phyloP scores from a whole-genome alignment of 192 early-diverging fungal genomes.

The Ambispora gerdemannii region DNA sequence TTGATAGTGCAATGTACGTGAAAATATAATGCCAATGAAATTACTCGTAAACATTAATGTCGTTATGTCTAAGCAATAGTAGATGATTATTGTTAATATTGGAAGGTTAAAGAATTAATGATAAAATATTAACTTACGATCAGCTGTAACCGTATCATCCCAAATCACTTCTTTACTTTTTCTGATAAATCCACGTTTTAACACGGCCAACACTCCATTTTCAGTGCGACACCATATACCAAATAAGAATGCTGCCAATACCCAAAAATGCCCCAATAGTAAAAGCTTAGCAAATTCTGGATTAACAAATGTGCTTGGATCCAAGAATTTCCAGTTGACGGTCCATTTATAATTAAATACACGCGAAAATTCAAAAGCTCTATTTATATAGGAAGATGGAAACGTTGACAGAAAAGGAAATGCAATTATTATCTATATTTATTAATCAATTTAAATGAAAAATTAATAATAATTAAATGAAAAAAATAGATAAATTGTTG shows the following conservation, averaged over 20 bases:
- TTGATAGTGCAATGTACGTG: conserved; percentile 91
- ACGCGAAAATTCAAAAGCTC: conserved; percentile 86
- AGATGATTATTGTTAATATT: conserved; percentile 5
- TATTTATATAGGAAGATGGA: conserved; percentile 62
- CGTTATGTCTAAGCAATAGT: conserved; percentile 53
- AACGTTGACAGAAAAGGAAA: conserved; percentile 40
- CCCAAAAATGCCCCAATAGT: conserved; percentile 55
- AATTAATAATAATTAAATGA: background rate
- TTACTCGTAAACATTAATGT: conserved; percentile 78
- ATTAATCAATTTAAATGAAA: background rate
- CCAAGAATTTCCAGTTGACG: conserved; percentile 90
- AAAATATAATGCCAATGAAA: conserved; percentile 86
- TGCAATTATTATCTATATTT: conserved; percentile 33
- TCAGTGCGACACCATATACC: conserved; percentile 53
- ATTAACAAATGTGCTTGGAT: conserved; percentile 66
- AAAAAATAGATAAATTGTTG: background rate
- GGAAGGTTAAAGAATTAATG: background rate
- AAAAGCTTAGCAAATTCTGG: conserved; percentile 54
- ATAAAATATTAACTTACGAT: conserved; percentile 36
- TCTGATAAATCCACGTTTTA: conserved; percentile 31
- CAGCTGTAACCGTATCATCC: conserved; percentile 32
- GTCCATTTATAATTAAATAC: conserved; percentile 91
- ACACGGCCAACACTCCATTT: conserved; percentile 36
- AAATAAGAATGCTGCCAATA: conserved; percentile 60
- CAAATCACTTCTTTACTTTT: background rate